These are phyloP conservation scores for Tetrapisispora iriomotensis DNA, from an alignment of 805 yeast species.

Conservation along the genomic window DNA sequence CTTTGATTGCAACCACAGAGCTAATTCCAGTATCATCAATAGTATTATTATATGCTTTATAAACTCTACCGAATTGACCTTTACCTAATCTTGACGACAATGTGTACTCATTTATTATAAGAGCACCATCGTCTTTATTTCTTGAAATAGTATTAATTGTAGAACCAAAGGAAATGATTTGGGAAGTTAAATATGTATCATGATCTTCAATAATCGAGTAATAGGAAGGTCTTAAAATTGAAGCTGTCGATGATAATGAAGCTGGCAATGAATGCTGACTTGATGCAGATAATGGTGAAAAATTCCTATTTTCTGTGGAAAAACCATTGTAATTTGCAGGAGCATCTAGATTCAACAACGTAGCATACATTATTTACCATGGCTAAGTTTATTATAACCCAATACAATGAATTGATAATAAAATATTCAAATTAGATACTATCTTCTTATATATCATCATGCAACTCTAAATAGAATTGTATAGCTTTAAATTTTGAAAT, in stretches of 20 bases:
- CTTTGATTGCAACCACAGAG: constrained; percentile 22
- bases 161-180: constrained; percentile 5
- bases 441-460: too few relatives aligned
- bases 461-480: too few relatives aligned
- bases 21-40: constrained; percentile 3
- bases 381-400: too few relatives aligned
- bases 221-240: constrained; percentile 8
- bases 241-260: not conserved
- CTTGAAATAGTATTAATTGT: constrained; percentile 6
- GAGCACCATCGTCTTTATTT: not conserved
- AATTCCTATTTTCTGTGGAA: not conserved
- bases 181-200: constrained; percentile 4
- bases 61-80: constrained; percentile 29
- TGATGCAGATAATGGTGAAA: constrained; percentile 1
- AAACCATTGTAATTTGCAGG: not conserved
- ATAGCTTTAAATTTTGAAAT: too few relatives aligned
- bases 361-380: not conserved
- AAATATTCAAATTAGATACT: too few relatives aligned
- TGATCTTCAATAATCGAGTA: constrained; percentile 13
- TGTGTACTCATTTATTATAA: constrained; percentile 12
- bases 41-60: constrained; percentile 11
- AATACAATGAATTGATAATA: too few relatives aligned
- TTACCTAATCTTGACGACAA: constrained; percentile 17
- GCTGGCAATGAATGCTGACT: not conserved
- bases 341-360: not conserved